Percentiles rank a stretch among this genome's conserved stretches.
Evolutionary conservation across 1,284 basidiomycete genomes (phyloP).

Genomic region (Trichosporon sp.): DNA sequence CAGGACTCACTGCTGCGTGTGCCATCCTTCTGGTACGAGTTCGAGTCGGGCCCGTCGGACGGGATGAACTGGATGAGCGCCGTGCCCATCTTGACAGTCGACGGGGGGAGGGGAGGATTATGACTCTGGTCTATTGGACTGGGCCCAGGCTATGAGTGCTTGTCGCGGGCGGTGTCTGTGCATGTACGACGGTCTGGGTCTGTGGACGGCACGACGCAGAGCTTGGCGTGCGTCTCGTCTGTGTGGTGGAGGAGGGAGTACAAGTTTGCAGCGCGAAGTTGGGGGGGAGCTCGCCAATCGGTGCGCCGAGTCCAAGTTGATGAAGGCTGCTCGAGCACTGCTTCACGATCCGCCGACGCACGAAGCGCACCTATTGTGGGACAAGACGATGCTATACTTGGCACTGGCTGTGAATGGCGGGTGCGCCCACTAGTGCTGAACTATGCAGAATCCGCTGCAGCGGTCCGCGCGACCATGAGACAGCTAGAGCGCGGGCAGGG

Average conservation of each 20-base stretch:
- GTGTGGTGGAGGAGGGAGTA: not conserved
- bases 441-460: not conserved
- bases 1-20: not conserved
- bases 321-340: not conserved
- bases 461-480: not conserved
- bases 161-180: not conserved
- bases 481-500: not conserved
- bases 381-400: not conserved
- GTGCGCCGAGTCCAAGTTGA: not conserved
- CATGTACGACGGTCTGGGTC: not conserved
- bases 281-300: not conserved
- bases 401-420: not conserved
- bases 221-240: not conserved
- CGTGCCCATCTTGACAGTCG: not conserved
- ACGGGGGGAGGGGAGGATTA: not conserved
- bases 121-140: not conserved
- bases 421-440: not conserved
- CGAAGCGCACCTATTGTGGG: not conserved
- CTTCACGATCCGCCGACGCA: not conserved
- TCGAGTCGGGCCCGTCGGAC: conserved; percentile 1
- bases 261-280: not conserved
- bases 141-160: not conserved
- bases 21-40: conserved; percentile 3
- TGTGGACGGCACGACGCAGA: not conserved
- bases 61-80: conserved; percentile 5